These are phyloP conservation scores for Parietichytrium sp. DNA, from an alignment of 108 stramenopile species.

Conservation along the genomic window DNA sequence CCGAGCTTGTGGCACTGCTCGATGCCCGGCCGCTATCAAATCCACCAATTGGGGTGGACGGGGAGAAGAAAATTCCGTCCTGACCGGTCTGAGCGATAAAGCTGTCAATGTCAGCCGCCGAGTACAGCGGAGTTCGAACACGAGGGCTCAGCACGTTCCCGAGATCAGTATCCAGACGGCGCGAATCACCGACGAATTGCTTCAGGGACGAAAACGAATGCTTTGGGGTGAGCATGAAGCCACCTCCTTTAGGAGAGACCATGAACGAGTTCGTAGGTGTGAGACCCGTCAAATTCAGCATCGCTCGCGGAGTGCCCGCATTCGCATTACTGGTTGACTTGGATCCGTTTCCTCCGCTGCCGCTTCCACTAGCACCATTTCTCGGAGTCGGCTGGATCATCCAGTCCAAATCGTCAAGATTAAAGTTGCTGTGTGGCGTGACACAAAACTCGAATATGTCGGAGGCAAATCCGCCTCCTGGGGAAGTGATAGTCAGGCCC, in stretches of 20 bases:
- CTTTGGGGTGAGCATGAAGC: slow-evolving; percentile 29
- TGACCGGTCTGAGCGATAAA: too few species aligned
- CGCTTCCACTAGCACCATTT: background rate
- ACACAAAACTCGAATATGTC: background rate
- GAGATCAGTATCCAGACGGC: background rate
- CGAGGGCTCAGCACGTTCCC: slow-evolving; percentile 30
- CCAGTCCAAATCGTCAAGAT: background rate
- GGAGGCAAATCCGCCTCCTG: background rate
- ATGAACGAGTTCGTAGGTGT: slow-evolving; percentile 27
- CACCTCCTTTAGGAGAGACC: background rate
- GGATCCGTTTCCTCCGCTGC: too few species aligned
- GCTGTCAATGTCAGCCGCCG: too few species aligned
- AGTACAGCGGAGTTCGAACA: background rate
- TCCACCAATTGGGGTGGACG: too few species aligned
- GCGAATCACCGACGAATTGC: background rate
- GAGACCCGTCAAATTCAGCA: background rate
- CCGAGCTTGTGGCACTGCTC: too few species aligned
- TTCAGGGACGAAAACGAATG: background rate
- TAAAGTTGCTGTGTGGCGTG: background rate
- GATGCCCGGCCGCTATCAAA: too few species aligned
- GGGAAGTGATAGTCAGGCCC: background rate
- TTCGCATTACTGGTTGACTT: too few species aligned
- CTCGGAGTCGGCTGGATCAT: background rate
- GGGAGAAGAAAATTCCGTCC: too few species aligned
- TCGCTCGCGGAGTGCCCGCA: background rate